Conservation (phyloP, 2,329 filamentous ascomycete genomes). For the Rutstroemia sp. region DNA sequence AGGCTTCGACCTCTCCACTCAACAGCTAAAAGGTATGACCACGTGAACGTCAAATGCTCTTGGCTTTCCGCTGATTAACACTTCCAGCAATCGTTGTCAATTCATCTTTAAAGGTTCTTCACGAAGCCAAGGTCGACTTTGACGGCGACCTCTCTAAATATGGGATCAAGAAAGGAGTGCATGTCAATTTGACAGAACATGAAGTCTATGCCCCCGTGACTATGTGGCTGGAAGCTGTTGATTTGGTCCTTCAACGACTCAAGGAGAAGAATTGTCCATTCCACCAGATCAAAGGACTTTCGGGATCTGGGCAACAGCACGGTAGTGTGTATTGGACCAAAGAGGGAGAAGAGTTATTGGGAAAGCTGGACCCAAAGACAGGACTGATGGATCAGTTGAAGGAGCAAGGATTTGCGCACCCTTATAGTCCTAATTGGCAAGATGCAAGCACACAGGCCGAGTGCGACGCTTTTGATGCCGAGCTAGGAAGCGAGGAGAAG, state of each 20-base stretch:
- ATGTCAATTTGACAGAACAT: slow-evolving; percentile 70
- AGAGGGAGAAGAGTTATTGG: slow-evolving; percentile 59
- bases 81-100: slow-evolving; percentile 69
- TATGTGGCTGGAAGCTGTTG: slow-evolving; percentile 89
- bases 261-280: slow-evolving; percentile 65
- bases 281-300: slow-evolving; percentile 68
- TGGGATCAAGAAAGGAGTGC: slow-evolving; percentile 80
- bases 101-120: slow-evolving; percentile 70
- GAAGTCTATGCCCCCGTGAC: slow-evolving; percentile 91
- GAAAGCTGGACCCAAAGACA: slow-evolving; percentile 49
- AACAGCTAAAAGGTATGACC: slow-evolving; percentile 78
- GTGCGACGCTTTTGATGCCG: slow-evolving; percentile 78
- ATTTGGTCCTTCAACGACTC: slow-evolving; percentile 72
- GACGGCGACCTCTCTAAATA: slow-evolving; percentile 77
- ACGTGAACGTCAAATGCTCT: slow-evolving; percentile 8
- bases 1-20: slow-evolving; percentile 93
- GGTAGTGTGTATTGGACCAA: slow-evolving; percentile 90
- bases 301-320: slow-evolving; percentile 93
- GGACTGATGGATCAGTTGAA: slow-evolving; percentile 65
- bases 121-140: slow-evolving; percentile 91
- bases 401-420: slow-evolving; percentile 65
- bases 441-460: slow-evolving; percentile 90
- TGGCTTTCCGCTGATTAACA: slow-evolving; percentile 13
- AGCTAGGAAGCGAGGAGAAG: slow-evolving; percentile 56
- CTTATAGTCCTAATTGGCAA: slow-evolving; percentile 94